A percentile compares a stretch with the other conserved stretches of the same genome.
Evolutionary conservation across 2,329 filamentous ascomycete species (phyloP).

Genomic region (Fusarium incarnatum): DNA sequence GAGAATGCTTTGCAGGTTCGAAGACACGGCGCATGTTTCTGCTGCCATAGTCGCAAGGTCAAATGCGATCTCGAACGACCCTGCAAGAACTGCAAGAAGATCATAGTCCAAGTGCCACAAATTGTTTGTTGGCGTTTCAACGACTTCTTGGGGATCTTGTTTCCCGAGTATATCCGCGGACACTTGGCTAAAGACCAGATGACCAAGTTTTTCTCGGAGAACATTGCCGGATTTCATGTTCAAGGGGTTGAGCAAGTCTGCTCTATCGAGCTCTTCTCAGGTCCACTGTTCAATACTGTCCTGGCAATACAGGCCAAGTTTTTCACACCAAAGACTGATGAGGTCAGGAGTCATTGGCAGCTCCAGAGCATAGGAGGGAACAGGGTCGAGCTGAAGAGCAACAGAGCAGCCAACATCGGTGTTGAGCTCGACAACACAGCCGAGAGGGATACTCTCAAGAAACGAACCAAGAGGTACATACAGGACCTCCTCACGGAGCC

Average conservation of each 20-base stretch:
- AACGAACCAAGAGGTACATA: conserved; percentile 61
- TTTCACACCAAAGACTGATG: conserved; percentile 61
- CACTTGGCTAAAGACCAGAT: conserved; percentile 66
- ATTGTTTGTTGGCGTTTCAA: conserved; percentile 70
- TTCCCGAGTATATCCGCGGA: conserved; percentile 63
- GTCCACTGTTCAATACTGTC: conserved; percentile 56
- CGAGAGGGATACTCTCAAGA: conserved; percentile 60
- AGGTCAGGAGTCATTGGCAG: conserved; percentile 65
- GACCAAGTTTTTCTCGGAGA: conserved; percentile 60
- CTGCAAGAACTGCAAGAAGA: conserved; percentile 67
- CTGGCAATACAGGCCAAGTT: conserved; percentile 63
- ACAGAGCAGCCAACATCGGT: conserved; percentile 62
- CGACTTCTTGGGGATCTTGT: conserved; percentile 65
- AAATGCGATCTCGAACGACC: conserved; percentile 67
- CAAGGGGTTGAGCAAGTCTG: conserved; percentile 56
- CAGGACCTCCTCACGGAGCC: conserved; percentile 62
- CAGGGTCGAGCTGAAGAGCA: conserved; percentile 56
- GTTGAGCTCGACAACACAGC: conserved; percentile 58
- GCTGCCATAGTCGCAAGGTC: conserved; percentile 69
- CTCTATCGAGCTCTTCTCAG: conserved; percentile 62
- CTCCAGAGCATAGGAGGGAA: conserved; percentile 52
- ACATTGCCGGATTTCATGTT: conserved; percentile 59
- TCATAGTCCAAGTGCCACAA: conserved; percentile 62
- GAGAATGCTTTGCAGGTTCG: conserved; percentile 66
- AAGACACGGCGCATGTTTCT: conserved; percentile 67